Evolutionary conservation across 768 basidiomycete species (phyloP).

Genomic region (Rubroboletus satanas): DNA sequence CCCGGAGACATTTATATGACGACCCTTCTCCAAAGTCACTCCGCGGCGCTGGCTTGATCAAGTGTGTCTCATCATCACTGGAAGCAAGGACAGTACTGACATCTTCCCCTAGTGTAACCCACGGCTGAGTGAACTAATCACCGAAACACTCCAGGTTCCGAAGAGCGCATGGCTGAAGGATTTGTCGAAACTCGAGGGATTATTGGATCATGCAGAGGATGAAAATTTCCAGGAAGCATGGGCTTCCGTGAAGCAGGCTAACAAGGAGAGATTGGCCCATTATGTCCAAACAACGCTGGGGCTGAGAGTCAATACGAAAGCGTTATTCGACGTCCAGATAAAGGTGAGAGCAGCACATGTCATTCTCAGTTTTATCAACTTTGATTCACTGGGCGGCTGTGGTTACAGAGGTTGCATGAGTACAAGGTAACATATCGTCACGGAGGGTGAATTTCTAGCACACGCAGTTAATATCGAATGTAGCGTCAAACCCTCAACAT

Average conservation of each 20-base stretch:
- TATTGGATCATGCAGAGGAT: conserved; percentile 70
- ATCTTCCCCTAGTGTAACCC: conserved; percentile 72
- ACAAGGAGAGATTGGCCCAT: conserved; percentile 85
- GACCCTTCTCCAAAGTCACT: conserved; percentile 51
- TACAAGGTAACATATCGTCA: conserved; percentile 57
- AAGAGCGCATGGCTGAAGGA: conserved; percentile 85
- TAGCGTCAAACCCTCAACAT: conserved; percentile 95
- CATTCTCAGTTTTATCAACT: neutral
- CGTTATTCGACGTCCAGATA: conserved; percentile 91
- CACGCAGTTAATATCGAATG: neutral
- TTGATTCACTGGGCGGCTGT: neutral
- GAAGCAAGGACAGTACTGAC: conserved; percentile 1
- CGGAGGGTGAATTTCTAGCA: neutral
- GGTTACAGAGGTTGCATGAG: conserved; percentile 77
- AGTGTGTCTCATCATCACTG: conserved; percentile 26
- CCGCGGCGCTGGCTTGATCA: conserved; percentile 92
- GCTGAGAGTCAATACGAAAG: conserved; percentile 64
- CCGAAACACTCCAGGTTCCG: conserved; percentile 69
- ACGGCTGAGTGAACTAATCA: conserved; percentile 77
- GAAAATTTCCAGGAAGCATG: conserved; percentile 73
- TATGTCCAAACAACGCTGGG: conserved; percentile 71
- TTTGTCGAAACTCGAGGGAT: conserved; percentile 69
- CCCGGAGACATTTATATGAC: neutral
- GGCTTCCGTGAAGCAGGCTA: conserved; percentile 81
- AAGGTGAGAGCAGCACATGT: conserved; percentile 43